These are phyloP conservation scores for Brettanomyces bruxellensis DNA, from an alignment of 805 yeast species.

Conservation along the genomic window DNA sequence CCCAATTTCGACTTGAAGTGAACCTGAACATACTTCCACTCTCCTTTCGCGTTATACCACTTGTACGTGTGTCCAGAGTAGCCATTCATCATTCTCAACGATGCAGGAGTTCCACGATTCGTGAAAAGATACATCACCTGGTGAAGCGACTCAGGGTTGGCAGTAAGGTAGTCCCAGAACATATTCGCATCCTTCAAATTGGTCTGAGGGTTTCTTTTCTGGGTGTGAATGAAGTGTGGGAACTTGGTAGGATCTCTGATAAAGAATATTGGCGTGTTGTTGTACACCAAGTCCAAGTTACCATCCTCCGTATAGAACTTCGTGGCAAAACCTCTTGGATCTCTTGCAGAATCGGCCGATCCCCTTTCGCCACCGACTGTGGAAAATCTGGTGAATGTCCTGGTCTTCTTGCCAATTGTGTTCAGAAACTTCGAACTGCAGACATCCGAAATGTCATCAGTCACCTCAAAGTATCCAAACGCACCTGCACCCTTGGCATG, in stretches of 20 bases:
- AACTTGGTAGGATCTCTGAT: constrained; percentile 79
- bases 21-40: constrained; percentile 72
- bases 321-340: constrained; percentile 78
- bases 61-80: constrained; percentile 81
- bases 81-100: constrained; percentile 73
- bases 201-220: constrained; percentile 77
- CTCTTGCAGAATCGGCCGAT: constrained; percentile 76
- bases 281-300: constrained; percentile 75
- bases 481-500: constrained; percentile 95
- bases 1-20: constrained; percentile 61
- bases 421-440: constrained; percentile 64
- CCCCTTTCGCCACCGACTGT: constrained; percentile 85
- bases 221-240: constrained; percentile 84
- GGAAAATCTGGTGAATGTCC: constrained; percentile 66
- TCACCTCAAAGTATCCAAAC: constrained; percentile 76
- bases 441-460: constrained; percentile 73
- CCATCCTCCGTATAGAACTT: constrained; percentile 81
- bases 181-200: constrained; percentile 71
- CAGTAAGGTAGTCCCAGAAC: constrained; percentile 78
- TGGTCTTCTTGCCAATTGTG: constrained; percentile 72
- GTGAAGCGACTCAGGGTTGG: constrained; percentile 67
- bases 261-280: constrained; percentile 81
- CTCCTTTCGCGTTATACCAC: constrained; percentile 68
- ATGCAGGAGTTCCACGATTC: constrained; percentile 77
- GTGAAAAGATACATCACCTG: constrained; percentile 67